phyloP scores from a whole-genome alignment of 371 early-diverging fungal species.

The Rhizomucor pusillus region DNA sequence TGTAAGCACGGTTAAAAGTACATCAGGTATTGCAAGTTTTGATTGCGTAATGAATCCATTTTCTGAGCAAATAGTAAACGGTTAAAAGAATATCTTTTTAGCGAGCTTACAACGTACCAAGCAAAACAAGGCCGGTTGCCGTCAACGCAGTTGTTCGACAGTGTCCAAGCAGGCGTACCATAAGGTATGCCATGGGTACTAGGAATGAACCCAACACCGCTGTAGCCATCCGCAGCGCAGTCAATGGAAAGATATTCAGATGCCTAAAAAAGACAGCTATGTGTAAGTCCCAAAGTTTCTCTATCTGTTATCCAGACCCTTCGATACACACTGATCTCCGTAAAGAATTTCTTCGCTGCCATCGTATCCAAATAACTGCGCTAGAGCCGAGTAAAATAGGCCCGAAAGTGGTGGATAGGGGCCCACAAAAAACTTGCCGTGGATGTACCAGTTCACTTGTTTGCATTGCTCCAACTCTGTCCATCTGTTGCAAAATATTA shows the following conservation, averaged over 20 bases:
- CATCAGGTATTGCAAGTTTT: conserved; percentile 25
- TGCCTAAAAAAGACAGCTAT: conserved; percentile 10
- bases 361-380: conserved; percentile 75
- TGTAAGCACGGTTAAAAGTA: conserved; percentile 18
- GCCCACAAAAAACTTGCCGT: conserved; percentile 42
- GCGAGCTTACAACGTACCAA: conserved; percentile 21
- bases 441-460: conserved; percentile 41
- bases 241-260: conserved; percentile 23
- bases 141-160: conserved; percentile 25
- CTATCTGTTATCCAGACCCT: background rate
- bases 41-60: conserved; percentile 37
- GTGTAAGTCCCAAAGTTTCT: background rate
- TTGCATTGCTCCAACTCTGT: conserved; percentile 24
- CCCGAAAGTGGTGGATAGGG: conserved; percentile 72
- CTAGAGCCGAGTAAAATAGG: conserved; percentile 77
- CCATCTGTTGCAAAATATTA: no score
- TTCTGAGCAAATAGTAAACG: conserved; percentile 5
- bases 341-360: conserved; percentile 81
- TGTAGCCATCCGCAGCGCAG: conserved; percentile 21
- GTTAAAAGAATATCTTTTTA: background rate
- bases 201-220: conserved; percentile 24
- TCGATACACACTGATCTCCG: conserved; percentile 67
- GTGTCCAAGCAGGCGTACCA: conserved; percentile 24
- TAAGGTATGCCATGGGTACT: conserved; percentile 30
- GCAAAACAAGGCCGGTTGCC: conserved; percentile 25